phyloP scores from a whole-genome alignment of 2,329 filamentous ascomycete genomes.

The Onygenales sp. region DNA sequence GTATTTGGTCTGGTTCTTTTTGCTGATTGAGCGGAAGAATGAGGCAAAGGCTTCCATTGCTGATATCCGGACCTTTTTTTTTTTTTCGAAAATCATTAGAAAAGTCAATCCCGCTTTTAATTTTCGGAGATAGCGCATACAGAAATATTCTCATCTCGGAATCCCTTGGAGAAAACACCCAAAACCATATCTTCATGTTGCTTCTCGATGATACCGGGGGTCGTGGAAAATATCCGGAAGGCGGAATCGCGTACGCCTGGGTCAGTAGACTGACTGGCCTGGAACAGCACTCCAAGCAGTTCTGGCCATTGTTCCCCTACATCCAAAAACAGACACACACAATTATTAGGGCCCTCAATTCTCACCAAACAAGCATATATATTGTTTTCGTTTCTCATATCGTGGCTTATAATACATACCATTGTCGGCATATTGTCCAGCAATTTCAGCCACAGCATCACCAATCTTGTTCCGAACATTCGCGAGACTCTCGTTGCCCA shows the following conservation, averaged over 20 bases:
- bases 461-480: conserved; percentile 88
- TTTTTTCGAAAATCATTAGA: conserved; percentile 9
- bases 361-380: conserved; percentile 8
- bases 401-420: conserved; percentile 46
- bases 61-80: conserved; percentile 68
- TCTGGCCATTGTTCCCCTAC: conserved; percentile 82
- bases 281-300: conserved; percentile 74
- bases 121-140: conserved; percentile 36
- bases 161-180: conserved; percentile 79
- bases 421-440: conserved; percentile 87
- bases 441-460: conserved; percentile 93
- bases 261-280: conserved; percentile 78
- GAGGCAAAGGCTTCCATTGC: conserved; percentile 95
- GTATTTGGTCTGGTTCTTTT: conserved; percentile 84
- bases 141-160: conserved; percentile 75
- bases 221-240: conserved; percentile 91
- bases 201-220: conserved; percentile 89
- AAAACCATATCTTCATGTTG: conserved; percentile 89
- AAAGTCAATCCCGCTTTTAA: conserved; percentile 4
- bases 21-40: conserved; percentile 84
- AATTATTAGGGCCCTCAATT: conserved; percentile 1
- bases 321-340: conserved; percentile 11
- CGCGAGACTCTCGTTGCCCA: conserved; percentile 63
- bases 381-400: background rate
- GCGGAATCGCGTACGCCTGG: conserved; percentile 80